A percentile compares a stretch with the other conserved stretches of the same genome.
Conservation (phyloP, 176 grass and related monocot species). For the Miscanthus lutarioriparius region DNA sequence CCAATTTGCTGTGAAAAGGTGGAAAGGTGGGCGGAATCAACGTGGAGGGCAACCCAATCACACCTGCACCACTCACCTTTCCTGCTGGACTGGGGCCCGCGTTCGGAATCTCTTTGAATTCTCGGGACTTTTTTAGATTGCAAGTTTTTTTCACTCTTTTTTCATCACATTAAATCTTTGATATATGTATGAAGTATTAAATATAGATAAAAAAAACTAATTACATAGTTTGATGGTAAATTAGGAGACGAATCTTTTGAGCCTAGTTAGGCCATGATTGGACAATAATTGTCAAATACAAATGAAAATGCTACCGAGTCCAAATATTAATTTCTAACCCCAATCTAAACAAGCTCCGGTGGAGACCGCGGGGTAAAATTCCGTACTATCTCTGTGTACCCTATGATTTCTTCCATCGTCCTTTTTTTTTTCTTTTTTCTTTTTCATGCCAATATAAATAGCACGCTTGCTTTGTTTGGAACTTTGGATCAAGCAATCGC, state of each 20-base stretch:
- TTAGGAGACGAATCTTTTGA: no score
- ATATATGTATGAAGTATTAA: no score
- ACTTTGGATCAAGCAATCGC: neutral
- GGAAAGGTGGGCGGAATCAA: conserved; percentile 19
- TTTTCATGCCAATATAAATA: neutral
- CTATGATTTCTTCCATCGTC: neutral
- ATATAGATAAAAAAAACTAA: no score
- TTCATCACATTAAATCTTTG: no score
- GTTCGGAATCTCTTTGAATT: conserved; percentile 33
- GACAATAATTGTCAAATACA: no score
- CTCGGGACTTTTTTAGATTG: neutral
- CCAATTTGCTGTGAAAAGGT: no score
- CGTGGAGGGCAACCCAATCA: conserved; percentile 53
- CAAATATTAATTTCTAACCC: no score
- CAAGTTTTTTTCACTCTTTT: no score
- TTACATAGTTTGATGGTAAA: no score
- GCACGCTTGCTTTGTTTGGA: neutral
- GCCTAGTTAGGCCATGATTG: no score
- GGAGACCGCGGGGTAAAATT: neutral
- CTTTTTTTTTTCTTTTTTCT: neutral
- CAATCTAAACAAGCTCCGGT: neutral
- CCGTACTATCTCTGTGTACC: neutral
- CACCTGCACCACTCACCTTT: conserved; percentile 33
- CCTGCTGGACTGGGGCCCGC: conserved; percentile 26
- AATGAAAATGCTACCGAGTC: no score